These are phyloP conservation scores for Tuber calosporum DNA, from an alignment of 495 filamentous ascomycete species.

Conservation along the genomic window DNA sequence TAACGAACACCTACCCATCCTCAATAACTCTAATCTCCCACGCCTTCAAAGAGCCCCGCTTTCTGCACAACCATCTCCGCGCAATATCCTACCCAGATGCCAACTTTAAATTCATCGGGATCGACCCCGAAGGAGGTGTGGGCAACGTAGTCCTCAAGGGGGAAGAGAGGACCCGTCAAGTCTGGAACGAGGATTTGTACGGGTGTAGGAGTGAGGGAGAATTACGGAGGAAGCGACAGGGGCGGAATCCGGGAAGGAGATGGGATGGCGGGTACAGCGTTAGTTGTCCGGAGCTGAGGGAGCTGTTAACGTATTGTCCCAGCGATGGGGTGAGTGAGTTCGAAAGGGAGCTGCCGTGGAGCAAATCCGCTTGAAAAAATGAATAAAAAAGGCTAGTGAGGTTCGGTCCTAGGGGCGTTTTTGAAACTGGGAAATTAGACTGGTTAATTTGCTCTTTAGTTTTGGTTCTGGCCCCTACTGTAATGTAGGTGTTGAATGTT, in stretches of 20 bases:
- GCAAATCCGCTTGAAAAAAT: not conserved
- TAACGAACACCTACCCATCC: conserved; percentile 48
- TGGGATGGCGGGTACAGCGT: conserved; percentile 22
- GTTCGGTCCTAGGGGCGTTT: conserved; percentile 6
- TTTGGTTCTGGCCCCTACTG: not conserved
- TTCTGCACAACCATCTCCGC: conserved; percentile 60
- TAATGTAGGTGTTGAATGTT: not conserved
- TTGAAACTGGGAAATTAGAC: not conserved
- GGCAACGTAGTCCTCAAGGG: conserved; percentile 43
- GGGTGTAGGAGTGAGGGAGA: conserved; percentile 44
- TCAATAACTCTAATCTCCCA: conserved; percentile 65
- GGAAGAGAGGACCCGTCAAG: conserved; percentile 43
- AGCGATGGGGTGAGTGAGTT: not conserved
- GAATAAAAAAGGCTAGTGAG: not conserved
- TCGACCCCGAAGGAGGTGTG: conserved; percentile 53
- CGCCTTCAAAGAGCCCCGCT: conserved; percentile 62
- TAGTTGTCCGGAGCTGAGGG: conserved; percentile 33
- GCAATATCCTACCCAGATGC: conserved; percentile 54
- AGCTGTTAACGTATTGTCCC: conserved; percentile 28
- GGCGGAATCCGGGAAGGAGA: conserved; percentile 45
- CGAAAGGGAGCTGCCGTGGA: not conserved
- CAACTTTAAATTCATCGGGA: conserved; percentile 53
- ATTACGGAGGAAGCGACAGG: conserved; percentile 47
- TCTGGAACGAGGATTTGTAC: conserved; percentile 51
- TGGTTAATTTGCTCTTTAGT: not conserved